Base-by-base conservation (phyloP, 352 stramenopile genomes). In the Pythium sp. region DNA sequence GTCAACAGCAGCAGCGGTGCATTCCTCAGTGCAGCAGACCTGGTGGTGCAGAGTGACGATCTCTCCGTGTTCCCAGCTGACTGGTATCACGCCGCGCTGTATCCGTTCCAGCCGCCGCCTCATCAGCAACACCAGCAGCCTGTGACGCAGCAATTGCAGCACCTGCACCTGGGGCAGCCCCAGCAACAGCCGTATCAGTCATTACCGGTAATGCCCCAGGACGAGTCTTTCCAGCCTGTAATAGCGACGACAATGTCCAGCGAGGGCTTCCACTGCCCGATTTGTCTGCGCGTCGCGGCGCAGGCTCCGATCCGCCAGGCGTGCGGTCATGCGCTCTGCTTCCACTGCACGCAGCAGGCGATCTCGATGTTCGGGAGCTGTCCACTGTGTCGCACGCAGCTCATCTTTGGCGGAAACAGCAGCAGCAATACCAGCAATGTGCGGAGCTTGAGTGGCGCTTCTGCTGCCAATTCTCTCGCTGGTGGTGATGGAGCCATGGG, bases 281-380 rank as follows among this genome's bases (percentile, higher is more conserved):
- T 89, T 58, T 89, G 78, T 47, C 73, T 89, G 22, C 74, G 70
- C 8, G 55, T 62, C 26, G 30, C 72, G 22, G 76, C 69, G 41
- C 76, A 82, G 68, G 65, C 75, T 22, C 74, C 80, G 18, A 66
- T 81, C 49, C 80, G 70, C 4, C 80, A 88, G 59, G 68, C 78
- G n/a, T 88, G 80, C 53, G 80, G 80, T 15, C 80, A 88, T 58
- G 76, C 80, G 9, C 71, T 88, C 36, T 88, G 80, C 43, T 64
- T 78, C 47, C 71, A 78, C 7, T 89, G 80, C 69, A 78, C 81
- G 59, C 80, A 84, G 49, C 80, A 89, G 30, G 80, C 72, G 11
- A 63, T 82, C 28, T 73, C 72, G 6, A 73, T 72, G 15, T 43
- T 85, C 14, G 73, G 77, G 11, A 64, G 72, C 51, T 89, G 80